A percentile compares a stretch with the other conserved stretches of the same genome.
These are phyloP conservation scores for Polygonum maritimum DNA, from an alignment of 148 eudicot species.

Conservation along the genomic window DNA sequence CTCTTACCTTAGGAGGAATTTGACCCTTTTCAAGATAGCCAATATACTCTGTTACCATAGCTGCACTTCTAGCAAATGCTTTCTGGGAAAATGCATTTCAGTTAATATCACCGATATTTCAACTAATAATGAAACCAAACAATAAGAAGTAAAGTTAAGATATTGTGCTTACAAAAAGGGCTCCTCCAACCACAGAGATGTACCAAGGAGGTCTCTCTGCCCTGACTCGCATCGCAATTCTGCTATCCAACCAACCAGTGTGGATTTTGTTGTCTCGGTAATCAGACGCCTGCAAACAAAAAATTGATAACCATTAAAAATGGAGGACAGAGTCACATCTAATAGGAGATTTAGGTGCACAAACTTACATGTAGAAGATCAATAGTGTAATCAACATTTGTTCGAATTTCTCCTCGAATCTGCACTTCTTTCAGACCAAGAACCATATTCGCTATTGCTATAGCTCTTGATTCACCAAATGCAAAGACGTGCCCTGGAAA, in stretches of 20 bases:
- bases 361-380: slow-evolving; percentile 82
- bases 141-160: background rate
- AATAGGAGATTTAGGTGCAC: background rate
- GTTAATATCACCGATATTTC: slow-evolving; percentile 7
- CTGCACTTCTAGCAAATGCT: slow-evolving; percentile 97
- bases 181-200: slow-evolving; percentile 98
- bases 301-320: slow-evolving; percentile 5
- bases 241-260: slow-evolving; percentile 98
- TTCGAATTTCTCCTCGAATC: slow-evolving; percentile 95
- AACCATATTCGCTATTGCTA: slow-evolving; percentile 98
- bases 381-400: slow-evolving; percentile 95
- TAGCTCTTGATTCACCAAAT: slow-evolving; percentile 92
- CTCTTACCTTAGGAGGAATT: slow-evolving; percentile 89
- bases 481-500: slow-evolving; percentile 94
- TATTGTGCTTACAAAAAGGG: slow-evolving; percentile 71
- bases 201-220: slow-evolving; percentile 99
- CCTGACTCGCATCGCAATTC: slow-evolving; percentile 99
- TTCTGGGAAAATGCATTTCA: slow-evolving; percentile 38
- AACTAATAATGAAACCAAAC: background rate
- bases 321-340: background rate
- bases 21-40: slow-evolving; percentile 99
- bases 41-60: slow-evolving; percentile 86
- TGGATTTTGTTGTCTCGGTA: slow-evolving; percentile 91
- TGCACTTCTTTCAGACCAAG: slow-evolving; percentile 98
- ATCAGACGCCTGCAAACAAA: slow-evolving; percentile 64